Conservation (phyloP, 164 flowering plant genomes). For the Echeveria elegans region DNA sequence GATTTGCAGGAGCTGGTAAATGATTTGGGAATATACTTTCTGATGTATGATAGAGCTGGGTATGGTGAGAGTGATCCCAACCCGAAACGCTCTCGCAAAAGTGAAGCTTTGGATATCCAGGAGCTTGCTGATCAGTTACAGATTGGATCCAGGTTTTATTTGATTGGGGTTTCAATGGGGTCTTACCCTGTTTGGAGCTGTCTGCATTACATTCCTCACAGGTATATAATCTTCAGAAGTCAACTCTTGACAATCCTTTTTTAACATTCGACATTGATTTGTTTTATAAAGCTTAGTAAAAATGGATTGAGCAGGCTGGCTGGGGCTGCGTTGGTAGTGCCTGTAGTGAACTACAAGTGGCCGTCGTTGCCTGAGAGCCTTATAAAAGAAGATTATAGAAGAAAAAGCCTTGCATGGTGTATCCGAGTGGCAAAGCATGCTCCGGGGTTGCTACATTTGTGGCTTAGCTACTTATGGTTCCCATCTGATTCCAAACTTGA, state of each 20-base stretch:
- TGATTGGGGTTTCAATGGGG: conserved; percentile 42
- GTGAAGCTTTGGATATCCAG: conserved; percentile 53
- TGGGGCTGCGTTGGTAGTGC: conserved; percentile 11
- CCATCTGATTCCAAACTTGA: background rate
- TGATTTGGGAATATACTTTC: conserved; percentile 34
- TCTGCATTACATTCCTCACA: conserved; percentile 34
- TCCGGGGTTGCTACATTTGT: conserved; percentile 9
- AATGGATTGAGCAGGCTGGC: conserved; percentile 1
- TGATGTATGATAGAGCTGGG: conserved; percentile 54
- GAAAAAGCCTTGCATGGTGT: background rate
- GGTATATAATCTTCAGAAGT: conserved; percentile 12
- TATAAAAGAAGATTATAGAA: conserved; percentile 1
- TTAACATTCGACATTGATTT: background rate
- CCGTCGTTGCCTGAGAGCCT: conserved; percentile 8
- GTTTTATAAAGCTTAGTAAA: background rate
- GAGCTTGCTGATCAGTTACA: conserved; percentile 51
- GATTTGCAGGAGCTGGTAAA: conserved; percentile 40
- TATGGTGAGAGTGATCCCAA: conserved; percentile 20
- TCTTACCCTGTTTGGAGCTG: conserved; percentile 26
- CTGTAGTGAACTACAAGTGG: conserved; percentile 12
- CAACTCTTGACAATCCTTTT: background rate
- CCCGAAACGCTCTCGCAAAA: conserved; percentile 32
- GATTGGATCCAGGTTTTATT: conserved; percentile 44
- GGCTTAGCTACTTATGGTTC: conserved; percentile 3
- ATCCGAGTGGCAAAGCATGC: conserved; percentile 5